phyloP scores from a whole-genome alignment of 352 stramenopile genomes.

The Phytopythium delawarense region DNA sequence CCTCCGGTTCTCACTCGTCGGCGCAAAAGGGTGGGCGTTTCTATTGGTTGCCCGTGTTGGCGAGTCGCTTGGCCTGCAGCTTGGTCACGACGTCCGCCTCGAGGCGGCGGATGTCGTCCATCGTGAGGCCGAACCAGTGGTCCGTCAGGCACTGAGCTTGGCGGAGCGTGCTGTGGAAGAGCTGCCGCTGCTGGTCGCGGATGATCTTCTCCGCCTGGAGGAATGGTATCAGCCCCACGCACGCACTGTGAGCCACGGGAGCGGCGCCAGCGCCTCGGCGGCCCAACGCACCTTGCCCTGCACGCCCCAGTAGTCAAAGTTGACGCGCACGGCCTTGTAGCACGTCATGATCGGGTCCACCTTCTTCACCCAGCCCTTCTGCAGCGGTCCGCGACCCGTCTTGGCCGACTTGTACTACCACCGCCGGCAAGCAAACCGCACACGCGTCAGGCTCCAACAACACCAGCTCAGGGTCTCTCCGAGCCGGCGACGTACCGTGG shows the following conservation, averaged over 20 bases:
- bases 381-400: conserved; percentile 62
- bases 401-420: conserved; percentile 66
- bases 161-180: conserved; percentile 72
- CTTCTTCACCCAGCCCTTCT: conserved; percentile 61
- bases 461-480: background rate
- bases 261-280: too few relatives aligned
- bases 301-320: conserved; percentile 88
- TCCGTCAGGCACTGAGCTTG: conserved; percentile 74
- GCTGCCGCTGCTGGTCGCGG: conserved; percentile 75
- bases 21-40: background rate
- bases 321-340: conserved; percentile 84
- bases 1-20: background rate
- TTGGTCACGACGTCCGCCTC: conserved; percentile 73
- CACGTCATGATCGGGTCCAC: conserved; percentile 81
- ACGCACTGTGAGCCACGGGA: background rate
- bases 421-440: background rate
- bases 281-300: conserved; percentile 49
- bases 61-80: conserved; percentile 64
- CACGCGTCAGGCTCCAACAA: background rate
- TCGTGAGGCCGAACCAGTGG: conserved; percentile 79
- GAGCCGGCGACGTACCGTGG: conserved; percentile 31
- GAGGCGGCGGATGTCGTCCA: conserved; percentile 81
- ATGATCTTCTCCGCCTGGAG: conserved; percentile 71
- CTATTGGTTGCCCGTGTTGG: conserved; percentile 39
- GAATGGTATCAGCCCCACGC: background rate